Percentiles rank a stretch among this genome's conserved stretches.
Evolutionary conservation across 2,329 filamentous ascomycete species (phyloP).

Genomic region (Penicillium sp.): DNA sequence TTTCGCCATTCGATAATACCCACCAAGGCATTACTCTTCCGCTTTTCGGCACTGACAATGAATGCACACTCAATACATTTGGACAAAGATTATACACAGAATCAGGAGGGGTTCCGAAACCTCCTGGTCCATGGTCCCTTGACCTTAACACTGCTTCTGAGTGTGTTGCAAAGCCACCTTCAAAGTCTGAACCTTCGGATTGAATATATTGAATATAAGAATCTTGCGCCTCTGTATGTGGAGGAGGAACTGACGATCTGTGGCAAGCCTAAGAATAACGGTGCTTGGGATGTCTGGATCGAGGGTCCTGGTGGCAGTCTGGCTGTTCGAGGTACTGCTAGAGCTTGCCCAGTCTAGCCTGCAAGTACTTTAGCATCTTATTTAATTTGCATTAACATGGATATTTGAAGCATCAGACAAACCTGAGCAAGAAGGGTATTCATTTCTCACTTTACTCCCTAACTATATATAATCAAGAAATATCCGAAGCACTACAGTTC

Average conservation of each 20-base stretch:
- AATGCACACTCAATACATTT: slow-evolving; percentile 93
- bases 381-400: background rate
- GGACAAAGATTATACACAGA: slow-evolving; percentile 67
- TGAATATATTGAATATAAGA: slow-evolving; percentile 69
- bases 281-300: slow-evolving; percentile 64
- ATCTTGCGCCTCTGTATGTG: slow-evolving; percentile 77
- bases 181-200: slow-evolving; percentile 42
- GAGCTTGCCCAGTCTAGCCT: slow-evolving; percentile 8
- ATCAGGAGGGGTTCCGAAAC: slow-evolving; percentile 71
- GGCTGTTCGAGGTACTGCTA: slow-evolving; percentile 60
- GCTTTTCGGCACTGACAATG: slow-evolving; percentile 86
- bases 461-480: too few relatives aligned
- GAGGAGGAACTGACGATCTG: slow-evolving; percentile 70
- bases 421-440: too few relatives aligned
- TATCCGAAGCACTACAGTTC: too few relatives aligned
- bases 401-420: background rate
- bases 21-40: slow-evolving; percentile 72
- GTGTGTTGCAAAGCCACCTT: slow-evolving; percentile 61
- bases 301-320: slow-evolving; percentile 61
- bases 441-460: too few relatives aligned
- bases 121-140: slow-evolving; percentile 87
- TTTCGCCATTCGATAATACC: slow-evolving; percentile 64
- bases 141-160: slow-evolving; percentile 72
- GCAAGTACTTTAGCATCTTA: background rate
- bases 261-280: slow-evolving; percentile 51